These are phyloP conservation scores for Rickenella mellea DNA, from an alignment of 768 basidiomycete genomes.

Conservation along the genomic window DNA sequence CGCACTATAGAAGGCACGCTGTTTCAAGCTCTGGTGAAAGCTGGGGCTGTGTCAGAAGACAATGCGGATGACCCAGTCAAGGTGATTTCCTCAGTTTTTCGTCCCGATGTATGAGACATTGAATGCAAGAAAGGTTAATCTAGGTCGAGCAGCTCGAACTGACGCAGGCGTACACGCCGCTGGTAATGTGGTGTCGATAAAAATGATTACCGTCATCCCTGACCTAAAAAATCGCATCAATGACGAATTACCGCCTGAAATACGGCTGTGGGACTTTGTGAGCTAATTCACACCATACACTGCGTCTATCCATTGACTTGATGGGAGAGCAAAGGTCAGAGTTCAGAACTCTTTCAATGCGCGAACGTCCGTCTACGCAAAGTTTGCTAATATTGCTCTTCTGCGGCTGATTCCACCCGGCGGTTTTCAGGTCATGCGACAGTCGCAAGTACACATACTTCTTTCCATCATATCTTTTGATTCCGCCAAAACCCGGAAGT, in stretches of 20 bases:
- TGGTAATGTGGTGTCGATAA: constrained; percentile 86
- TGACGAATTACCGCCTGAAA: constrained; percentile 79
- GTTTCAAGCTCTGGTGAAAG: constrained; percentile 80
- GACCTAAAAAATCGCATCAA: constrained; percentile 73
- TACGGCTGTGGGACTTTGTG: constrained; percentile 87
- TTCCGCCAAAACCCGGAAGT: constrained; percentile 79
- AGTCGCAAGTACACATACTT: constrained; percentile 97
- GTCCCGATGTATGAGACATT: neutral
- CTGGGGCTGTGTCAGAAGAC: constrained; percentile 89
- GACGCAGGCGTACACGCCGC: constrained; percentile 98
- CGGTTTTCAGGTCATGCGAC: constrained; percentile 69
- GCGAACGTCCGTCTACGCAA: constrained; percentile 38
- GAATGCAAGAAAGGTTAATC: constrained; percentile 51
- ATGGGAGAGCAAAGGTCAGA: constrained; percentile 33
- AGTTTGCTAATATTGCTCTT: neutral
- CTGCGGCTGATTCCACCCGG: neutral
- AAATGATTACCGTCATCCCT: constrained; percentile 76
- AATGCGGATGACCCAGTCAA: constrained; percentile 89
- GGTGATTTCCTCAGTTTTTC: constrained; percentile 27
- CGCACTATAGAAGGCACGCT: constrained; percentile 86
- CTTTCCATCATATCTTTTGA: constrained; percentile 86
- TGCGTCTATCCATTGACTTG: constrained; percentile 1
- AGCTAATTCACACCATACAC: constrained; percentile 24
- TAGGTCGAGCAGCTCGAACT: constrained; percentile 86
- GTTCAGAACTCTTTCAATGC: constrained; percentile 80